Base-by-base conservation (phyloP, 2,329 filamentous ascomycete genomes). In the Talaromyces sp. region DNA sequence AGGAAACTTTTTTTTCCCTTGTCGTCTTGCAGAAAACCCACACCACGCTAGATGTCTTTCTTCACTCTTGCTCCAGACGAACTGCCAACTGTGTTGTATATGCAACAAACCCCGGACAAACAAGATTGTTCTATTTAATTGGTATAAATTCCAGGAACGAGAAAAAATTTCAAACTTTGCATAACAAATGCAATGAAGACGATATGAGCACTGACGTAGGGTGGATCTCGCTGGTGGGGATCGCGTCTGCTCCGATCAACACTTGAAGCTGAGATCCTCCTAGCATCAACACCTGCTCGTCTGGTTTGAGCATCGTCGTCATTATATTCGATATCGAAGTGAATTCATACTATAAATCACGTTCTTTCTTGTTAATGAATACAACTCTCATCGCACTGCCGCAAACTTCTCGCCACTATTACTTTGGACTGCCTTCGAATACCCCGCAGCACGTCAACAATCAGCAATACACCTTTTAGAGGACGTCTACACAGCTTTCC, bases 1-100 rank as follows among this genome's bases (percentile, higher is more conserved):
- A 57, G 44, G 56, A 51, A 51, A 57, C 56, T 58, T 58, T 58
- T 58, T 36, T 57, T 47, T 27, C 23, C 18, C 44, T 27, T 47
- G n/a, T 47, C n/a, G 12, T 23, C n/a, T 47, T 9, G n/a, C n/a
- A 23, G n/a, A 8, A 47, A 40, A 47, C 44, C 44, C 42, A 47
- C 42, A 23, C 44, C 18, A 27, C 44, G 44, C 44, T 27, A 47
- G 44, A 40, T 6, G 36, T n/a, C 36, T n/a, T 40, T n/a, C 36
- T n/a, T 40, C 36, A 16, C 16, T 40, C 36, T 40, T 36, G 16
- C 16, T 40, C 16, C 44, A 47, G 44, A 27, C 4, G n/a, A 27
- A 23, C 23, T 18, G 44, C 1, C 44, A 47, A 47, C 44, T 27
- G 44, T 27, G 44, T 14, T 47, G 8, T 47, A 47, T 47, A 18